A percentile compares a stretch with the other conserved stretches of the same genome.
phyloP scores from a whole-genome alignment of 2,329 filamentous ascomycete species.

The Trichoderma sp. region DNA sequence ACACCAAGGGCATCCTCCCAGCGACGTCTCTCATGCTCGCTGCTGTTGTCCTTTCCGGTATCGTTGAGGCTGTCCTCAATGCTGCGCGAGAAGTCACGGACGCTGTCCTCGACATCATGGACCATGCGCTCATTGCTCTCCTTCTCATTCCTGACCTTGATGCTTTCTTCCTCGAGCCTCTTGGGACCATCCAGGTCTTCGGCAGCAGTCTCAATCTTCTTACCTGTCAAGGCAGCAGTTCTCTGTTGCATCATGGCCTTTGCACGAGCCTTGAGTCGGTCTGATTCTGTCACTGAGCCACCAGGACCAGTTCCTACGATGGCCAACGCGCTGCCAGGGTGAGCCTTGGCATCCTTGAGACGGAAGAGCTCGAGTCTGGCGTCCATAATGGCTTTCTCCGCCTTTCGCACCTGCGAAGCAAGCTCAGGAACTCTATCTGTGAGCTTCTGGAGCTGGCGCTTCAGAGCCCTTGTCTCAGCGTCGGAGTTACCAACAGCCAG shows the following conservation, averaged over 20 bases:
- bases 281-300: constrained; percentile 86
- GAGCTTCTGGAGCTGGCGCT: constrained; percentile 84
- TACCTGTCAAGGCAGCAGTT: constrained; percentile 87
- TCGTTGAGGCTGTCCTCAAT: constrained; percentile 89
- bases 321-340: constrained; percentile 77
- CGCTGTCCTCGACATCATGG: constrained; percentile 92
- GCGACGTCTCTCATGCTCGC: constrained; percentile 86
- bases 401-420: constrained; percentile 86
- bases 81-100: constrained; percentile 81
- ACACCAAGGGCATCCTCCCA: constrained; percentile 97
- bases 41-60: constrained; percentile 71
- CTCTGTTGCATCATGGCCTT: constrained; percentile 99
- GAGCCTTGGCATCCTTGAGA: constrained; percentile 86
- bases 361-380: constrained; percentile 91
- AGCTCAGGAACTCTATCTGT: constrained; percentile 90
- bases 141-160: constrained; percentile 78
- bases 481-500: constrained; percentile 77
- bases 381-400: constrained; percentile 91
- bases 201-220: constrained; percentile 68
- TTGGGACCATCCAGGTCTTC: constrained; percentile 80
- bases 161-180: constrained; percentile 85
- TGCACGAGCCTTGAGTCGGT: constrained; percentile 90
- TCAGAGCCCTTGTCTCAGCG: constrained; percentile 82
- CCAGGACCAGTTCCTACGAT: constrained; percentile 94
- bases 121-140: constrained; percentile 98